Evolutionary conservation across 176 grass and related monocot genomes (phyloP), one percentile per base, ranked within the genome.

Genomic region (Oryza meridionalis): DNA sequence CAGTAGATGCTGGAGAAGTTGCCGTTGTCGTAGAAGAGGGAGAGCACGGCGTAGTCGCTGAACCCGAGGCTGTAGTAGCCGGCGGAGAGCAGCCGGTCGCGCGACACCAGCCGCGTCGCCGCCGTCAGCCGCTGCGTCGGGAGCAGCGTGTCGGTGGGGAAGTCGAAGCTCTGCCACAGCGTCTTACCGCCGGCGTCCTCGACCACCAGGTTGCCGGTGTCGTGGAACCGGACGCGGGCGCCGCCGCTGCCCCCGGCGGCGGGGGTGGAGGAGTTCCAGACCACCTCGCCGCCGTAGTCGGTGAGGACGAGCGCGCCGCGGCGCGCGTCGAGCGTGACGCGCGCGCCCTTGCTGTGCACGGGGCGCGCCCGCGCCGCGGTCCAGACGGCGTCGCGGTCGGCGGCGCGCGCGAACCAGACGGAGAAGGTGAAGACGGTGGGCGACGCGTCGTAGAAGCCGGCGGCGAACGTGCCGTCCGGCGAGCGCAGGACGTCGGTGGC

Each of bases 1-100:
- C 93, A 94, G 80, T 94, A 94, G 51, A 94, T 86, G 68, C 85
- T 86, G 46, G 88, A 86, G 53, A 92, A 25, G 37, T 90, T 78
- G 42, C 79, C 53, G 26, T 84, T 78, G 82, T 92, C 90, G 38
- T 90, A 92, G 67, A 90, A 70, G 31, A 94, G 90, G 3, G 84
- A 86, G 15, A 94, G 82, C 32, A 92, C 80, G 63, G 88, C 86
- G 62, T 94, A 89, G 65, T 85, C 87, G 83, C 78, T 90, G 81
- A 92, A 94, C 12, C 81, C 81, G 0, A 89, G 87, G 71, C 70
- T 83, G 69, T 92, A 92, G 67, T 82, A 80, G 10, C 87, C 90
- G 14, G 64, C 38, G 66, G 79, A 53, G 22, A 92, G 65, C 9
- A 90, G 78, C 45, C 79, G 17, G 11, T 51, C 44, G 59, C 37